These are phyloP conservation scores for Stagonosporopsis rhizophila DNA, from an alignment of 2,329 filamentous ascomycete species.

Conservation along the genomic window DNA sequence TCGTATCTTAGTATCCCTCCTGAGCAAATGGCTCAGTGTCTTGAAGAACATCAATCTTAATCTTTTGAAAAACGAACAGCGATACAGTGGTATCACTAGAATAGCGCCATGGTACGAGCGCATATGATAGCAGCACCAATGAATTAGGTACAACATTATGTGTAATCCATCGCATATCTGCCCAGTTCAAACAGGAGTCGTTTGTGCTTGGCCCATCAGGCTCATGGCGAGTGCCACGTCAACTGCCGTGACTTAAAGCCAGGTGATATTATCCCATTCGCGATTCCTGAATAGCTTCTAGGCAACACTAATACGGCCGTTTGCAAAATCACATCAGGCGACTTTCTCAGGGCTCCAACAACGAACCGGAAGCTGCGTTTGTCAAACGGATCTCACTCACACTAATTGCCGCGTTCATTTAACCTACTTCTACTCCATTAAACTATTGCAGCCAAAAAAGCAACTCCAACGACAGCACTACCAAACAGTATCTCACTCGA, in stretches of 20 bases:
- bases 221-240: slow-evolving; percentile 4
- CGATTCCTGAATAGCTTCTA: no score
- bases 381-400: not conserved
- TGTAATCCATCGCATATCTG: not conserved
- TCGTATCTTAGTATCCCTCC: no score
- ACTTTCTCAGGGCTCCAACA: not conserved
- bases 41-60: no score
- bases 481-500: slow-evolving; percentile 9
- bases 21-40: not conserved
- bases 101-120: not conserved
- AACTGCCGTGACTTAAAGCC: slow-evolving; percentile 1
- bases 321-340: not conserved
- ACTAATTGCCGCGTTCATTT: not conserved
- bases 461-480: not conserved
- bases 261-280: no score
- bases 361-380: not conserved
- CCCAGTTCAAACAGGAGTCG: not conserved
- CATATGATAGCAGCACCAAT: not conserved
- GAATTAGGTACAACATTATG: slow-evolving; percentile 1
- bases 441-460: not conserved
- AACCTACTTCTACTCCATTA: not conserved
- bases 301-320: no score
- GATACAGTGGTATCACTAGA: not conserved
- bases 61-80: not conserved
- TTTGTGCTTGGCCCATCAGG: not conserved